Base-by-base conservation (phyloP, 352 stramenopile species). In the Phytophthora uliginosa region DNA sequence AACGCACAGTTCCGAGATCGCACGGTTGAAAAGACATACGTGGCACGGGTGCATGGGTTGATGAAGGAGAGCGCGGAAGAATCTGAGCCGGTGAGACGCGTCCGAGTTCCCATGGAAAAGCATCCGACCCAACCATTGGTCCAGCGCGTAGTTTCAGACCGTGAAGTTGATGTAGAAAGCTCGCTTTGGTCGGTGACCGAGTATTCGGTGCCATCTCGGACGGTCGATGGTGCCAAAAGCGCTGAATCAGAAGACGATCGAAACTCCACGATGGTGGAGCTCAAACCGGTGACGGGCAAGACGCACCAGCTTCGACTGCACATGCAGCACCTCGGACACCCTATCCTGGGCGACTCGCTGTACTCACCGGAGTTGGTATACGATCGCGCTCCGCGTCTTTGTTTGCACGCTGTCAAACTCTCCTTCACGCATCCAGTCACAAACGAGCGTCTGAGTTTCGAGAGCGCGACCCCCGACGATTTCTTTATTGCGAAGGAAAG, bases 261-360 rank as follows among this genome's bases (percentile, higher is more conserved):
- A 22, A 53, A 61, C 0, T 83, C 66, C 22, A 87, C 85, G 7
- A 69, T 90, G 13, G 65, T 97, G 64, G 62, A 90, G 51, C 85
- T 97, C 34, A 85, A 76, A 54, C 89, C 91, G 2, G 59, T 94
- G 38, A 96, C 89, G 0, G 89, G 89, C 45, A 89, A 97, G 76
- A 98, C 93, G n/a, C 96, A 99, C 82, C 96, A 99, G 80, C 81
- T 99, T 28, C 95, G 97, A 78, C 91, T 98, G 53, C 96, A 99
- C 73, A 94, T 98, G 86, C 82, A 94, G 33, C 81, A 94, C 20
- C 74, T 98, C 52, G 95, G 94, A 10, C 92, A 98, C 70, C 92
- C 95, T 12, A 98, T 99, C 66, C 80, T 99, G 2, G 96, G 95
- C 15, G 96, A 99, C 76, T 88, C 81, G 34, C 75, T 98, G 5